Evolutionary conservation across 495 filamentous ascomycete species (phyloP), one percentile per base, ranked within the genome.

Genomic region (Evernia prunastri): DNA sequence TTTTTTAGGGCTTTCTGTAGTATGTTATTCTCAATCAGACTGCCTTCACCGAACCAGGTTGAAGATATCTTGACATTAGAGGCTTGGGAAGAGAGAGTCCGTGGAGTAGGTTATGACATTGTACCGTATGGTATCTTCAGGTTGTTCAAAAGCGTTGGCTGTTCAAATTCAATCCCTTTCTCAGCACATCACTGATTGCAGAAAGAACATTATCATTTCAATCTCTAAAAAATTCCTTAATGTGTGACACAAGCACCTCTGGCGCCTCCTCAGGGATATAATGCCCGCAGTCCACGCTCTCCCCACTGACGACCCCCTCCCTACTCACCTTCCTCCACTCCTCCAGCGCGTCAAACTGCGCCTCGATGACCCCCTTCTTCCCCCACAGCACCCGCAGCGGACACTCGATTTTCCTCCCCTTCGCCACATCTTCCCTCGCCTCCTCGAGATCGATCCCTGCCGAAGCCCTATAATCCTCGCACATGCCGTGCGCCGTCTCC

Each of bases 401-500:
- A 73, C 76, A 75, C 64, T 69, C 65, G 11, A 79, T 68, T 57
- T 67, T 71, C 65, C 69, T 67, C 9, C 73, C 74, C 43, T 58
- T 39, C 27, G 66, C 66, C 25, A 40, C 56, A 71, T 77, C 76
- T 47, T 66, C 64, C 58, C 65, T 69, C 31, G 71, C 70, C 53
- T 79, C 75, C 37, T 72, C 70, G 37, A 77, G 43, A 69, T 79
- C 77, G 8, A 75, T 49, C 23, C 60, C 69, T 13, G 74, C 73
- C n/a, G 67, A 59, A 6, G 77, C 77, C 29, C 77, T 61, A 68
- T 79, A 79, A 65, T 79, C 76, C 65, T 78, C 74, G 64, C 77
- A 79, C 73, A 76, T 77, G 3, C 62, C 70, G 68, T 76, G 69
- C 64, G 74, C 73, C 1, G 58, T 58, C 27, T 67, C 68, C 25